These are phyloP conservation scores for Aspergillus bertholletiae DNA, from an alignment of 495 filamentous ascomycete genomes.

Conservation along the genomic window DNA sequence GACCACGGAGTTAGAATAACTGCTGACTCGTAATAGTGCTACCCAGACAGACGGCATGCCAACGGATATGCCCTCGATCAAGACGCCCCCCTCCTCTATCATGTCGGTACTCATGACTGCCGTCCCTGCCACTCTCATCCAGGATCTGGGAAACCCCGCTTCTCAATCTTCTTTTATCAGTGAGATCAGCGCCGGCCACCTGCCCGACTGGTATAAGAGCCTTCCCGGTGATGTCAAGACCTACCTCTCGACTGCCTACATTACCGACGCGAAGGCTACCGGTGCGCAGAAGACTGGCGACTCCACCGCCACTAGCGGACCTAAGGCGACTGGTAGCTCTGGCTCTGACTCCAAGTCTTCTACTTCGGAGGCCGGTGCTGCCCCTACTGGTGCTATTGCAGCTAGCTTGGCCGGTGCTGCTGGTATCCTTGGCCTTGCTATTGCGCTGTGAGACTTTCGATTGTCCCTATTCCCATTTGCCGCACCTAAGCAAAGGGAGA, in stretches of 20 bases:
- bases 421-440: conserved; percentile 20
- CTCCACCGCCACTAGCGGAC: conserved; percentile 10
- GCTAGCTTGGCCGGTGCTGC: conserved; percentile 21
- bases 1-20: background rate
- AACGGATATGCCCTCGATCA: conserved; percentile 4
- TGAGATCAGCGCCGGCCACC: conserved; percentile 8
- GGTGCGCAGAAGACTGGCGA: conserved; percentile 2
- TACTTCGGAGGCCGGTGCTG: conserved; percentile 17
- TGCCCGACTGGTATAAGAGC: conserved; percentile 13
- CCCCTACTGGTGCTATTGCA: conserved; percentile 17
- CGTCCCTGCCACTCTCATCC: conserved; percentile 7
- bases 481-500: background rate
- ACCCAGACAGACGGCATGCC: conserved; percentile 5
- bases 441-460: conserved; percentile 19
- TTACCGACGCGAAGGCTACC: conserved; percentile 3
- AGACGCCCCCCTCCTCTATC: conserved; percentile 14
- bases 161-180: conserved; percentile 5
- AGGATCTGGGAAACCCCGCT: conserved; percentile 1
- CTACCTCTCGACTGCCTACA: conserved; percentile 11
- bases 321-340: conserved; percentile 17
- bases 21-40: background rate
- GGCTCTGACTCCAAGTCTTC: background rate
- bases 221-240: conserved; percentile 16
- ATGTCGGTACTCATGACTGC: conserved; percentile 14
- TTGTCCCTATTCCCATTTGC: too few species aligned